A percentile compares a stretch with the other conserved stretches of the same genome.
Conservation (phyloP, 345 rosid genomes). For the Linum usitatissimum region DNA sequence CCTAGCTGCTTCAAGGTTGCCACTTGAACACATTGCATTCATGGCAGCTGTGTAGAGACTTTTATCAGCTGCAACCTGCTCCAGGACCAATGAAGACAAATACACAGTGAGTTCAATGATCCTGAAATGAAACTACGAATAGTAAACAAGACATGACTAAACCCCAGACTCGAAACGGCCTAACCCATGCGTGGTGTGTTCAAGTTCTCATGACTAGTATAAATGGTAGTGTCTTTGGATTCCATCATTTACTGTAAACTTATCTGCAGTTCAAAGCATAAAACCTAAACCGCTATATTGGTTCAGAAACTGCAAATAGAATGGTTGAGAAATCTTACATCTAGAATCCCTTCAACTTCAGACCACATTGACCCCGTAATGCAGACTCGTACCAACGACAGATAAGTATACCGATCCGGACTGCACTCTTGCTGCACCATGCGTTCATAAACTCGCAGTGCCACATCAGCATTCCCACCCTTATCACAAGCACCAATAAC, state of each 20-base stretch:
- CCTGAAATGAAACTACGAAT: too few species aligned
- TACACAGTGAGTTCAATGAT: background rate
- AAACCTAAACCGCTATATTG: too few species aligned
- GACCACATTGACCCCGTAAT: constrained; percentile 76
- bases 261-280: too few species aligned
- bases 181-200: too few species aligned
- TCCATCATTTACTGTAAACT: too few species aligned
- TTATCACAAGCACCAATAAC: constrained; percentile 57
- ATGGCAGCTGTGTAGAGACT: constrained; percentile 55
- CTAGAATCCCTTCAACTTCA: constrained; percentile 49
- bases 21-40: constrained; percentile 64
- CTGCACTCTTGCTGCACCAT: constrained; percentile 42
- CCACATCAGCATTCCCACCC: constrained; percentile 58
- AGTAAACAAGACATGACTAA: too few species aligned
- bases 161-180: too few species aligned
- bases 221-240: too few species aligned
- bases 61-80: constrained; percentile 45
- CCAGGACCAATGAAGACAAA: constrained; percentile 14
- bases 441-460: constrained; percentile 60
- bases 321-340: constrained; percentile 25
- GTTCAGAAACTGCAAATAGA: background rate
- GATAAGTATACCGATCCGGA: constrained; percentile 58
- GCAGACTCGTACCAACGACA: constrained; percentile 56
- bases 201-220: too few species aligned
- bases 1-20: constrained; percentile 49